These are phyloP conservation scores for Solanum chmielewskii DNA, from an alignment of 257 asterid species.

Conservation along the genomic window DNA sequence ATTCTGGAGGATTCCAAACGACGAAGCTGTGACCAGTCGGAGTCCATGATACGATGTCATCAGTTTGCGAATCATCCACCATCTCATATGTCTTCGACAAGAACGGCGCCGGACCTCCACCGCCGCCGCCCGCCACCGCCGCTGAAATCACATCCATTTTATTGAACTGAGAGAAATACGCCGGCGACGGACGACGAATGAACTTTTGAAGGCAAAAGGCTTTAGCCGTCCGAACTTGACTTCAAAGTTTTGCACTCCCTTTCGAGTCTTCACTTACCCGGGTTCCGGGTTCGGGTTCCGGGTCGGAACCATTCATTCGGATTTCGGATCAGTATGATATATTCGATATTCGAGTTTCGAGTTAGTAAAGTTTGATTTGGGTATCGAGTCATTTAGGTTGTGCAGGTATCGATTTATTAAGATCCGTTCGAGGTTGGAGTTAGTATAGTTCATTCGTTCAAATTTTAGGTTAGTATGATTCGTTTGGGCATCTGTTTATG, in stretches of 20 bases:
- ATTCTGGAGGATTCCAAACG: conserved; percentile 93
- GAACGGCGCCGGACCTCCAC: conserved; percentile 88
- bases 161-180: not conserved
- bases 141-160: conserved; percentile 35
- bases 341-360: not conserved
- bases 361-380: not conserved
- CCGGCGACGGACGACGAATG: not conserved
- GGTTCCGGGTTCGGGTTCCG: not conserved
- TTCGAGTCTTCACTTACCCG: not conserved
- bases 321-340: not conserved
- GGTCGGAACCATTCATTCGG: not conserved
- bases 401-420: too few species aligned
- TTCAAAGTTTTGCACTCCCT: not conserved
- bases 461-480: too few species aligned
- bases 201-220: not conserved
- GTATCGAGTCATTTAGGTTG: too few species aligned
- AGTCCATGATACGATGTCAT: conserved; percentile 79
- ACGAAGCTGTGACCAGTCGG: conserved; percentile 50
- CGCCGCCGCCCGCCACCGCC: conserved; percentile 23
- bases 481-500: too few species aligned
- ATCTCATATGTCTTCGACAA: conserved; percentile 74
- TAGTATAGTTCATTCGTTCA: too few species aligned
- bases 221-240: not conserved
- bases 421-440: too few species aligned
- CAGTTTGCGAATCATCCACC: conserved; percentile 74